These are phyloP conservation scores for Syncephalastrum sp. DNA, from an alignment of 371 early-diverging fungal species.

Conservation along the genomic window DNA sequence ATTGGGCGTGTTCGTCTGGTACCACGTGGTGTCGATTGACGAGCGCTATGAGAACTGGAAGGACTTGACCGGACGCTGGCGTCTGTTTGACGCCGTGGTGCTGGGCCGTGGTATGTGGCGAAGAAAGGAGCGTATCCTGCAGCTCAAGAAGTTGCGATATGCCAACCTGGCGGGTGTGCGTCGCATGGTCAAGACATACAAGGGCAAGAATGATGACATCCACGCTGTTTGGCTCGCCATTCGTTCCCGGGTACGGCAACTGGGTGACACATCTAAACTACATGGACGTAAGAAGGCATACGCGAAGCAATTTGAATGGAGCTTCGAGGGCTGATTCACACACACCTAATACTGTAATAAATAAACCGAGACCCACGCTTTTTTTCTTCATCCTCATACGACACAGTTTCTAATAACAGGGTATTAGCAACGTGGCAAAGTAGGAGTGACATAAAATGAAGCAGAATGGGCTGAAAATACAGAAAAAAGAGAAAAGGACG, in stretches of 20 bases:
- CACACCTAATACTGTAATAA: too few species aligned
- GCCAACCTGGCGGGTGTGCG: constrained; percentile 29
- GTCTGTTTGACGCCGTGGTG: constrained; percentile 51
- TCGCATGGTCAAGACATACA: constrained; percentile 31
- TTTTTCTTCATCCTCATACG: too few species aligned
- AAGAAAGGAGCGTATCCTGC: constrained; percentile 39
- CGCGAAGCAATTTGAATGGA: constrained; percentile 46
- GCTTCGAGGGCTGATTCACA: constrained; percentile 16
- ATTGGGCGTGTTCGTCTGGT: constrained; percentile 43
- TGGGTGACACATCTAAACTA: constrained; percentile 29
- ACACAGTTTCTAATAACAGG: too few species aligned
- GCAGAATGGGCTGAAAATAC: too few species aligned
- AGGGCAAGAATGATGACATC: constrained; percentile 30
- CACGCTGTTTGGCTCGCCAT: constrained; percentile 36
- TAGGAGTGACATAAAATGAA: too few species aligned
- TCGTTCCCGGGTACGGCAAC: constrained; percentile 30
- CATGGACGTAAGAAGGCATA: constrained; percentile 30
- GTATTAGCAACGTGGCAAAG: too few species aligned
- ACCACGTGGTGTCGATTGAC: constrained; percentile 49
- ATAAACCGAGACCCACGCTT: too few species aligned
- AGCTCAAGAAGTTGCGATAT: constrained; percentile 35
- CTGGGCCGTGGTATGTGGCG: constrained; percentile 49
- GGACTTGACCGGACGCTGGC: constrained; percentile 48
- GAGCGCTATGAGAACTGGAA: constrained; percentile 48
- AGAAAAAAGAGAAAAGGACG: too few species aligned